Evolutionary conservation across 2,329 filamentous ascomycete genomes (phyloP), one percentile per base, ranked within the genome.

Genomic region (Pestalotiopsis sp.): DNA sequence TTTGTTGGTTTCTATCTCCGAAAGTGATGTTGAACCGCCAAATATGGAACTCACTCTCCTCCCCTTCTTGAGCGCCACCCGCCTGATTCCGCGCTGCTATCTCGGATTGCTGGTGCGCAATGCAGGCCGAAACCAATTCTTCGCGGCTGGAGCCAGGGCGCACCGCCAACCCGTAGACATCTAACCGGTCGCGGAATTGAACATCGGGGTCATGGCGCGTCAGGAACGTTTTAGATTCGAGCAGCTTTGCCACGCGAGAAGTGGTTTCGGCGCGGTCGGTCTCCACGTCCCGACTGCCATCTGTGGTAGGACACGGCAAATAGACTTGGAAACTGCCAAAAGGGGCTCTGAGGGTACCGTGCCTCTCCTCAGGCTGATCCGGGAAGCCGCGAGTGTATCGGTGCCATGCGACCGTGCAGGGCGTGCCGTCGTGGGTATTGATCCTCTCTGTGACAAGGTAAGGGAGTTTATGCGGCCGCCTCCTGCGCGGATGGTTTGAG

Each of bases 321-420:
- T 58, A 58, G 55, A 58, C 55, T 58, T 58, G 56, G 26, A 58
- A 58, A 58, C 24, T 58, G 24, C 56, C 56, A 58, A 58, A 58
- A 14, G 56, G 56, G 22, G 10, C 24, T 58, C 56, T 58, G 24
- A 5, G 24, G 56, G 56, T 58, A 58, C 56, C 56, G 56, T 13
- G 14, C 20, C 22, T 58, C 26, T 58, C 56, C 3, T 58, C 24
- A 58, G 56, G 56, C 56, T 58, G 56, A 58, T 58, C 56, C 56
- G 56, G 56, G 56, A 58, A 58, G 56, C 56, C 56, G 56, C 56
- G 56, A 58, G 22, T 58, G 56, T 58, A 58, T 58, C 14, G 56
- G 20, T 58, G 56, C 56, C 56, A 58, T 30, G 56, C 56, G 56
- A 58, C 56, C 56, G 14, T 17, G 24, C 56, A 58, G 56, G 56